phyloP scores from a whole-genome alignment of 257 asterid genomes.

The Penstemon newberryi region DNA sequence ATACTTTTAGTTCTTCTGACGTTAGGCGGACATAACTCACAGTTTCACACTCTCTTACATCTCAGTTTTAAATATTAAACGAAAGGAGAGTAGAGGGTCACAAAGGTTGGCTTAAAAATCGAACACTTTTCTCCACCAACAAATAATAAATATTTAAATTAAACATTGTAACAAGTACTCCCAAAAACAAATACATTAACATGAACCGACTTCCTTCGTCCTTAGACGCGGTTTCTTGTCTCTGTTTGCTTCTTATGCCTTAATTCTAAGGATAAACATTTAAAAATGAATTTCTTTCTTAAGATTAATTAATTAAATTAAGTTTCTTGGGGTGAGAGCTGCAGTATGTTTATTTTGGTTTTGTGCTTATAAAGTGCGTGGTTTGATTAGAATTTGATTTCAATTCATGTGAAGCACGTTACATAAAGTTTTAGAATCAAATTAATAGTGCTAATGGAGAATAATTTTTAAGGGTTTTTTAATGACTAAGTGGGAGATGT shows the following conservation, averaged over 20 bases:
- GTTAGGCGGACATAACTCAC: constrained; percentile 41
- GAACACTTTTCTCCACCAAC: constrained; percentile 5
- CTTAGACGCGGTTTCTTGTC: constrained; percentile 28
- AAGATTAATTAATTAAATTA: neutral
- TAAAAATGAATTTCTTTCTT: neutral
- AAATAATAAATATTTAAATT: neutral
- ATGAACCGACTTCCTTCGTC: constrained; percentile 29
- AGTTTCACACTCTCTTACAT: constrained; percentile 34
- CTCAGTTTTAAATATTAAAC: constrained; percentile 28
- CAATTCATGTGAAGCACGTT: neutral
- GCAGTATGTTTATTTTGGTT: neutral
- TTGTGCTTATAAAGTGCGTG: constrained; percentile 22
- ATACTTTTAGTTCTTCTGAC: constrained; percentile 38
- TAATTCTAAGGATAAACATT: constrained; percentile 19
- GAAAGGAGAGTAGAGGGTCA: constrained; percentile 30
- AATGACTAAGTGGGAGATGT: too few relatives aligned
- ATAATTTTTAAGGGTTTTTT: too few relatives aligned
- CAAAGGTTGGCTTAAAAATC: constrained; percentile 48
- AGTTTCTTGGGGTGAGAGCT: constrained; percentile 20
- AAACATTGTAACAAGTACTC: neutral
- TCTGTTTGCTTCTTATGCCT: constrained; percentile 17
- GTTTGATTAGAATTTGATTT: neutral
- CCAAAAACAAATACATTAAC: neutral
- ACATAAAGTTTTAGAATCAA: too few relatives aligned
- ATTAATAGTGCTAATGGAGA: too few relatives aligned